phyloP scores from a whole-genome alignment of 495 filamentous ascomycete genomes.

The Penicillium manginii region DNA sequence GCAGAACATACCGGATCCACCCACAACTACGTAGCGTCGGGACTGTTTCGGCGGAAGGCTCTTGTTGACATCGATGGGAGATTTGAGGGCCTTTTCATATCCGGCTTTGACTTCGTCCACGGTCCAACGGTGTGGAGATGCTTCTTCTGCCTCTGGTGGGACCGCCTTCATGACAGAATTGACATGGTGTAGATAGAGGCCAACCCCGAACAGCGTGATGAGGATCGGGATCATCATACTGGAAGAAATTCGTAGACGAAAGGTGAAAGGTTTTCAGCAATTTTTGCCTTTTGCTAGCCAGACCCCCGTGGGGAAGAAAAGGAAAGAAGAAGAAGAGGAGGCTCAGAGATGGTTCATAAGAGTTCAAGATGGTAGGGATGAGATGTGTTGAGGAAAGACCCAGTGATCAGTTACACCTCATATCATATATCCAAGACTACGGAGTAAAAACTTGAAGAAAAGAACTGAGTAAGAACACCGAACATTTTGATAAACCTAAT shows the following conservation, averaged over 20 bases:
- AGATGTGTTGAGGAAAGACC: background rate
- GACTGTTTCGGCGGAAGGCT: constrained; percentile 55
- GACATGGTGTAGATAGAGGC: constrained; percentile 53
- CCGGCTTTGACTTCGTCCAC: constrained; percentile 48
- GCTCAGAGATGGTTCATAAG: background rate
- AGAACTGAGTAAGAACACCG: background rate
- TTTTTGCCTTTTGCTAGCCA: no score
- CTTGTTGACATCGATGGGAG: constrained; percentile 51
- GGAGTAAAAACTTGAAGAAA: no score
- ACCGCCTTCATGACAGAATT: constrained; percentile 52
- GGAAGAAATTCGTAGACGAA: background rate
- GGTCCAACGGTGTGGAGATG: constrained; percentile 58
- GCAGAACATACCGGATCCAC: constrained; percentile 56
- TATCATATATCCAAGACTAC: no score
- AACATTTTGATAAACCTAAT: background rate
- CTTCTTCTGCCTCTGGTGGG: constrained; percentile 46
- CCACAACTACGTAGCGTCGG: constrained; percentile 60
- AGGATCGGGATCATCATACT: constrained; percentile 16
- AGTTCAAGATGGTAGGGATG: background rate
- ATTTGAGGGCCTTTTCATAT: constrained; percentile 48
- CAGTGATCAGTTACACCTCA: background rate
- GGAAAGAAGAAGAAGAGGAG: background rate
- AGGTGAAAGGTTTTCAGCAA: background rate
- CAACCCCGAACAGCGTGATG: constrained; percentile 28
- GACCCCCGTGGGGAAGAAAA: background rate